Conservation (phyloP, 2,329 filamentous ascomycete species). For the Drechslerella dactyloides region DNA sequence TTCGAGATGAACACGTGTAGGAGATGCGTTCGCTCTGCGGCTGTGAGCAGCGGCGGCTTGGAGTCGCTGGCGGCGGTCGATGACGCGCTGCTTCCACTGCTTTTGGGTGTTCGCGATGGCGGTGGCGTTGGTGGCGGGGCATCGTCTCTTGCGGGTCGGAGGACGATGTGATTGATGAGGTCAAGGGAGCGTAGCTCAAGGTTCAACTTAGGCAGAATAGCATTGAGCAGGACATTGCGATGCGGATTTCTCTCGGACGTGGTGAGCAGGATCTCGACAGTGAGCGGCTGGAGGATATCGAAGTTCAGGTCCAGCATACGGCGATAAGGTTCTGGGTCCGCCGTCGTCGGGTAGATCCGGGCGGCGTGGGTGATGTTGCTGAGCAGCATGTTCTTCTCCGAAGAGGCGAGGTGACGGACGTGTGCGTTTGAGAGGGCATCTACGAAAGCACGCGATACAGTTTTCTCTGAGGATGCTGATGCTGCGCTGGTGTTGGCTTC, state of each 20-base stretch:
- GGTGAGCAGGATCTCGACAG: constrained; percentile 30
- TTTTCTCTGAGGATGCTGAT: constrained; percentile 34
- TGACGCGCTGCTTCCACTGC: not conserved
- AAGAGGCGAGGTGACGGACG: constrained; percentile 21
- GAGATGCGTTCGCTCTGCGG: constrained; percentile 38
- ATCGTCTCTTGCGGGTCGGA: constrained; percentile 30
- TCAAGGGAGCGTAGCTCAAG: constrained; percentile 45
- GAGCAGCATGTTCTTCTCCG: constrained; percentile 34
- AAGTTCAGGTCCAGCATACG: constrained; percentile 43
- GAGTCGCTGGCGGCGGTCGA: not conserved
- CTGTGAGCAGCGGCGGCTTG: constrained; percentile 27
- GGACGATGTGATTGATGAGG: constrained; percentile 40
- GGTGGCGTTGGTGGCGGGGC: not conserved
- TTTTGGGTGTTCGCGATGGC: not conserved
- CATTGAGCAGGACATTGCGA: constrained; percentile 17
- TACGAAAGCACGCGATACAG: constrained; percentile 29
- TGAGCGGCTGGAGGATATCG: constrained; percentile 37
- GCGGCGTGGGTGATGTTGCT: constrained; percentile 22
- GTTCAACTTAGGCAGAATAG: constrained; percentile 40
- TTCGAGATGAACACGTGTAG: constrained; percentile 45
- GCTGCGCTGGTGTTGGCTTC: constrained; percentile 21
- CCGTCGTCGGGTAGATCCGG: constrained; percentile 7
- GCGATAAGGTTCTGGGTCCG: constrained; percentile 28
- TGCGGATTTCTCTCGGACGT: not conserved
- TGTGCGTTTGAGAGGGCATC: constrained; percentile 29